These are phyloP conservation scores for Suillus discolor DNA, from an alignment of 768 basidiomycete species.

Conservation along the genomic window DNA sequence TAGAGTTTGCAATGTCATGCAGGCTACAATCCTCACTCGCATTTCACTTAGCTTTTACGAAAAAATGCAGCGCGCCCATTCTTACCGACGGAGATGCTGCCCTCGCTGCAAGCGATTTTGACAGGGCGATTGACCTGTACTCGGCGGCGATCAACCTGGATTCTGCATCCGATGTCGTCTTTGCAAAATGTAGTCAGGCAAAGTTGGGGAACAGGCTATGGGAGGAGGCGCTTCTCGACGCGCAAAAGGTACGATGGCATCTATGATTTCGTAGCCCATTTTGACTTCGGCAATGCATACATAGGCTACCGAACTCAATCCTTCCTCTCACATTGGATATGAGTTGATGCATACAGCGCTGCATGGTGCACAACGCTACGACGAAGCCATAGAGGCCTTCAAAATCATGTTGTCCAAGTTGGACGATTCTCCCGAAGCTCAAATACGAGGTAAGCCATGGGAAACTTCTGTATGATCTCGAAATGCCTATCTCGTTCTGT, in stretches of 20 bases:
- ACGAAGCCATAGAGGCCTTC: too few species aligned
- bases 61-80: background rate
- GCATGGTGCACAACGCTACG: too few species aligned
- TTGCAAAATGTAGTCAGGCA: background rate
- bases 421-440: too few species aligned
- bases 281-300: too few species aligned
- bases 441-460: too few species aligned
- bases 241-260: background rate
- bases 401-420: too few species aligned
- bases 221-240: background rate
- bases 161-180: background rate
- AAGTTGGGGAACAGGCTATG: background rate
- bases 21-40: background rate
- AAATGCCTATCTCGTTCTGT: too few species aligned
- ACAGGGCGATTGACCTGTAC: background rate
- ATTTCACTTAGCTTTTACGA: background rate
- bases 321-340: too few species aligned
- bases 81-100: background rate
- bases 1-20: background rate
- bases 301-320: too few species aligned
- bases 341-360: too few species aligned
- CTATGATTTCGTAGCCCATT: too few species aligned
- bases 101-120: background rate
- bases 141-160: background rate
- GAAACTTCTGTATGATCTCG: too few species aligned